phyloP scores from a whole-genome alignment of 2,329 filamentous ascomycete genomes.

The Monosporascus cannonballus region DNA sequence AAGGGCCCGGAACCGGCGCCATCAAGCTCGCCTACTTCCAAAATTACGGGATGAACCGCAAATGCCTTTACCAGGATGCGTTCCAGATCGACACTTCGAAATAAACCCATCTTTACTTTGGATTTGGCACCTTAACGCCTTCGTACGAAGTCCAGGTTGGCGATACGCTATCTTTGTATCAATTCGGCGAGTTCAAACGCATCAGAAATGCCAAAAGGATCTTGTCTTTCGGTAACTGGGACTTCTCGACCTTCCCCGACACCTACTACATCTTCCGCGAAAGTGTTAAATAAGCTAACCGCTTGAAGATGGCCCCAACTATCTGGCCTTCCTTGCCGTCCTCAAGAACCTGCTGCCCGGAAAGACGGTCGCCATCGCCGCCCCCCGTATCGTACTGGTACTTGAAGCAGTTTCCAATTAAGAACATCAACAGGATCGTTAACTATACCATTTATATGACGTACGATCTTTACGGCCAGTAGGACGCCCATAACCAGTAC shows the following conservation, averaged over 20 bases:
- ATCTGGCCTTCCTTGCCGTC: no score
- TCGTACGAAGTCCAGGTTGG: slow-evolving; percentile 16
- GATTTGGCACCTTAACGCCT: no score
- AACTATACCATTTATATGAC: slow-evolving; percentile 31
- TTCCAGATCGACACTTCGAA: no score
- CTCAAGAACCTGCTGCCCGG: slow-evolving; percentile 16
- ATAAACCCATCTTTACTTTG: no score
- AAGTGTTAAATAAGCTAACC: slow-evolving; percentile 8
- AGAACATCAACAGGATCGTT: slow-evolving; percentile 12
- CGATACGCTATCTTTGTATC: slow-evolving; percentile 4
- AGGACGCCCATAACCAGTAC: slow-evolving; percentile 24
- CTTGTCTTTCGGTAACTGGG: slow-evolving; percentile 38
- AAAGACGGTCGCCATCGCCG: slow-evolving; percentile 20
- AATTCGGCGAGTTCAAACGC: slow-evolving; percentile 24
- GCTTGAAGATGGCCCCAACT: no score
- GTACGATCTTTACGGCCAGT: slow-evolving; percentile 29
- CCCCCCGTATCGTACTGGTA: slow-evolving; percentile 24
- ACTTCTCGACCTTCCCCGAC: slow-evolving; percentile 27
- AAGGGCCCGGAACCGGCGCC: slow-evolving; percentile 12
- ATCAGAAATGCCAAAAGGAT: slow-evolving; percentile 27
- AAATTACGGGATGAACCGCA: no score
- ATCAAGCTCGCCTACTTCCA: slow-evolving; percentile 25
- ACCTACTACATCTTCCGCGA: slow-evolving; percentile 30
- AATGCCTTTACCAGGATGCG: no score
- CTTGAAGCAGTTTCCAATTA: slow-evolving; percentile 21